phyloP scores from a whole-genome alignment of 768 basidiomycete species.

The Inosperma sp. region DNA sequence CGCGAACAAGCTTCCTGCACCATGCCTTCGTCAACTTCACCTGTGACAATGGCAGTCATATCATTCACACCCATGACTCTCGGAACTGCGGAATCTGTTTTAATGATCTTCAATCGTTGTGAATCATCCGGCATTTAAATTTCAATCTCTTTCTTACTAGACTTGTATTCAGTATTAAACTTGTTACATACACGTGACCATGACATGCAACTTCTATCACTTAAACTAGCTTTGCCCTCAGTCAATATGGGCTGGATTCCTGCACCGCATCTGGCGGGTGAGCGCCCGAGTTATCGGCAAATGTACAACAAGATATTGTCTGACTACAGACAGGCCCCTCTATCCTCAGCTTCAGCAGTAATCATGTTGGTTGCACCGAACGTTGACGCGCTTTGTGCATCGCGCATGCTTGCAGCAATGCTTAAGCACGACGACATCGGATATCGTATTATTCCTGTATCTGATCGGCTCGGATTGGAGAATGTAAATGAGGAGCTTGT shows the following conservation, averaged over 20 bases:
- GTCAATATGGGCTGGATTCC: constrained; percentile 51
- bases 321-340: constrained; percentile 64
- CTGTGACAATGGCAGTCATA: too few relatives aligned
- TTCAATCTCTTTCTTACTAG: too few relatives aligned
- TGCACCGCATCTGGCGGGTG: constrained; percentile 63
- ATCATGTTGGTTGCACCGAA: constrained; percentile 85
- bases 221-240: not conserved
- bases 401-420: constrained; percentile 82
- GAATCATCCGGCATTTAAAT: too few relatives aligned
- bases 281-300: constrained; percentile 61
- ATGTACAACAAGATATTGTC: constrained; percentile 72
- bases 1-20: too few relatives aligned
- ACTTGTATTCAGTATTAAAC: too few relatives aligned
- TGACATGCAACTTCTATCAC: not conserved
- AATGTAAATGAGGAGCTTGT: constrained; percentile 59
- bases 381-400: constrained; percentile 89
- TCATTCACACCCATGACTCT: too few relatives aligned
- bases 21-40: too few relatives aligned
- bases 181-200: constrained; percentile 9
- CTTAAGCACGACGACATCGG: constrained; percentile 93
- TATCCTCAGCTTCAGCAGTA: constrained; percentile 77
- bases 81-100: too few relatives aligned
- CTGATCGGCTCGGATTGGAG: constrained; percentile 76
- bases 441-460: constrained; percentile 85
- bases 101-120: too few relatives aligned